Base-by-base conservation (phyloP, 1,284 basidiomycete genomes). In the Coniferiporia weirii region DNA sequence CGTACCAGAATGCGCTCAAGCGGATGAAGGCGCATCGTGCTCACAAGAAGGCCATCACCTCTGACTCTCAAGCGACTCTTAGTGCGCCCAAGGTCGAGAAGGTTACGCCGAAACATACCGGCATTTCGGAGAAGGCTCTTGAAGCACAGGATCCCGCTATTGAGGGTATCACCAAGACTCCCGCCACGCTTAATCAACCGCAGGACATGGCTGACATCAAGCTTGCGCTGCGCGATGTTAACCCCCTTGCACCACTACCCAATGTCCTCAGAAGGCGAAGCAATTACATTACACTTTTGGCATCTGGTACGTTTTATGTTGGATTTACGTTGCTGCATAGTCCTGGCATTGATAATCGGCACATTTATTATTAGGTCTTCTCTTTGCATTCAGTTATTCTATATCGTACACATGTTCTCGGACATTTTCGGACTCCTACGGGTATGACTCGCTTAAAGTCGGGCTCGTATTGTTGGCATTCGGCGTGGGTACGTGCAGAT, bases 381-480 rank as follows among this genome's bases (percentile, higher is more conserved):
- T 89, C n/a, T 93, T 89, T 66, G 84, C 84, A 0, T 86, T 85
- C 61, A 81, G 78, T 52, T 93, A 88, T 69, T 79, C 82, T 46
- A 78, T 89, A 46, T 70, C 76, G 1, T 94, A 91, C 69, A 92
- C 90, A 0, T 84, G 83, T 10, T 79, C 89, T 9, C 76, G 88
- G 54, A 91, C 88, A 1, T 76, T 92, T 17, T 79, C 70, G 4
- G 72, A 74, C 27, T 73, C 78, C 7, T 95, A 95, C 66, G 71
- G 79, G 36, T 93, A 88, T 70, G 75, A 83, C 55, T 76, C 93
- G 0, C 75, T 94, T 2, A 76, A 83, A 54, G 83, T 90, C 56
- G 93, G 93, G 9, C 71, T 93, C 22, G 83, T 92, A 6, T 78
- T 93, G 7, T 79, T 95, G 17, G 73, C 86, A 0, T 90, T 85